phyloP scores from a whole-genome alignment of 2,329 filamentous ascomycete species.

The Trichoderma atrobrunneum region DNA sequence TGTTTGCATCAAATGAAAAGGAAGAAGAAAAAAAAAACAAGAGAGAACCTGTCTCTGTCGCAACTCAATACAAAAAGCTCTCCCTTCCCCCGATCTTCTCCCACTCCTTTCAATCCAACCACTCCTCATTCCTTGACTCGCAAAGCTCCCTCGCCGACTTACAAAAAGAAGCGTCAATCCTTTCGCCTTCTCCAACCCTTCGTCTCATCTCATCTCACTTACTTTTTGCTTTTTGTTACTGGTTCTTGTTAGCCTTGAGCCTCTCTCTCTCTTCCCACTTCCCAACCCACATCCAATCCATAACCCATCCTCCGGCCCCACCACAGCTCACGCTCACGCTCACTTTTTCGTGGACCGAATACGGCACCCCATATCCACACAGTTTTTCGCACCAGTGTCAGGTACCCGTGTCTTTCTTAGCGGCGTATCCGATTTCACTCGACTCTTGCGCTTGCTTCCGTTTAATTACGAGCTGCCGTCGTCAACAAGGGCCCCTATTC shows the following conservation, averaged over 20 bases:
- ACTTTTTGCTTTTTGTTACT: neutral
- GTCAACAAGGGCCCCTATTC: slow-evolving; percentile 17
- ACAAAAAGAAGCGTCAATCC: neutral
- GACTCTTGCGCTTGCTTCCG: slow-evolving; percentile 3
- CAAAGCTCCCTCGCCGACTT: neutral
- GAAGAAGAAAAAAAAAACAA: neutral
- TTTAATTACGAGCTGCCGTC: slow-evolving; percentile 16
- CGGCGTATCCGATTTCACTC: slow-evolving; percentile 14
- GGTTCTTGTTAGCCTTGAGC: neutral
- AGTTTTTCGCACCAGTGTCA: slow-evolving; percentile 22
- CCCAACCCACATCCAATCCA: neutral
- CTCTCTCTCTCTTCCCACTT: neutral
- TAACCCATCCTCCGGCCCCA: neutral
- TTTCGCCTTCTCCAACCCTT: neutral
- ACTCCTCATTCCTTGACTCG: neutral
- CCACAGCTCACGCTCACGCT: slow-evolving; percentile 14
- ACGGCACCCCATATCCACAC: slow-evolving; percentile 21
- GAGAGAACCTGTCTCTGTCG: neutral
- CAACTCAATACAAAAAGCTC: slow-evolving; percentile 11
- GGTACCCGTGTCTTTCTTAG: slow-evolving; percentile 25
- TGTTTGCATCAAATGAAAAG: slow-evolving; percentile 9
- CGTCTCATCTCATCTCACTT: neutral
- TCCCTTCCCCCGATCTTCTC: neutral
- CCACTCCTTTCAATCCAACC: slow-evolving; percentile 4
- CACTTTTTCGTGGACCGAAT: slow-evolving; percentile 11